Evolutionary conservation across 441 rosid species (phyloP).

Genomic region (Croton setiger): DNA sequence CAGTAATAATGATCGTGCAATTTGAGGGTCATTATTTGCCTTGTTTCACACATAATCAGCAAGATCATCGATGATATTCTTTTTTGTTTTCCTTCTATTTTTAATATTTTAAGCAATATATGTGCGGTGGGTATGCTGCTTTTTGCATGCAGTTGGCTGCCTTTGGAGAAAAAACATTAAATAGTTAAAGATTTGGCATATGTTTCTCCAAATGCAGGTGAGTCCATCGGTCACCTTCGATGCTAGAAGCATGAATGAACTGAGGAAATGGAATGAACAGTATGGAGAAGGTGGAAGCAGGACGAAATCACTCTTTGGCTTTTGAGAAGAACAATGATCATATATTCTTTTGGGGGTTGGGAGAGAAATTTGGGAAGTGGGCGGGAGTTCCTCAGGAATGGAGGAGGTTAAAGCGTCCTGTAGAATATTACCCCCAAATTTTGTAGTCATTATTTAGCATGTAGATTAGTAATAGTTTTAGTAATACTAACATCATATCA

Average conservation of each 20-base stretch:
- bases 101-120: too few relatives aligned
- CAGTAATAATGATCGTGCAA: neutral
- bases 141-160: too few relatives aligned
- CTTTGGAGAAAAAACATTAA: neutral
- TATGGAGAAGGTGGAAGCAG: conserved; percentile 97
- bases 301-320: conserved; percentile 77
- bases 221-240: conserved; percentile 90
- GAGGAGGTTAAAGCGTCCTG: neutral
- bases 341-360: neutral
- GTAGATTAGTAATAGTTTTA: too few relatives aligned
- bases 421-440: too few relatives aligned
- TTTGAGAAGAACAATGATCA: conserved; percentile 28
- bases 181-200: neutral
- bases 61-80: too few relatives aligned
- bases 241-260: conserved; percentile 87
- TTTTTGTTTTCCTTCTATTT: too few relatives aligned
- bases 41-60: too few relatives aligned
- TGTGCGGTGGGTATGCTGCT: too few relatives aligned
- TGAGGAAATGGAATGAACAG: conserved; percentile 97
- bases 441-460: too few relatives aligned
- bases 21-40: too few relatives aligned
- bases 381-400: neutral
- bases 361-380: too few relatives aligned
- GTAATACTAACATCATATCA: too few relatives aligned
- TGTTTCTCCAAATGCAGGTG: conserved; percentile 40